Evolutionary conservation across 129 eudicot species (phyloP).

Genomic region (Centaurea solstitialis): DNA sequence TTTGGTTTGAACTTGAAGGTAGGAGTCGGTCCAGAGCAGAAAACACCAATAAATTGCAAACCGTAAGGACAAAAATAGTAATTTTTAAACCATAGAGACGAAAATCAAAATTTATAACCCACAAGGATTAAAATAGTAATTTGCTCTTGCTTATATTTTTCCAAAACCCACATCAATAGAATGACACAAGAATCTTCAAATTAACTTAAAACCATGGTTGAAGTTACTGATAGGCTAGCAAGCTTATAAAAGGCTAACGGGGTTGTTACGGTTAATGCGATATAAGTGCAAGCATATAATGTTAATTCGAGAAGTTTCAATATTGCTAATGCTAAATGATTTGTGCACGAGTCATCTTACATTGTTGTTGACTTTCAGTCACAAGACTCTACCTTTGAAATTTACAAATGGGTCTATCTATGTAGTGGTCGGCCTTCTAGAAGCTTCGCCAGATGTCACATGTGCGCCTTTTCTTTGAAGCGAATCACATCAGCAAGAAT

Average conservation of each 20-base stretch:
- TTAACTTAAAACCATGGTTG: not conserved
- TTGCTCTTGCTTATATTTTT: no score
- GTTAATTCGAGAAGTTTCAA: not conserved
- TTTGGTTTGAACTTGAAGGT: no score
- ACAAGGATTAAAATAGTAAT: no score
- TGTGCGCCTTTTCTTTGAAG: conserved; percentile 9
- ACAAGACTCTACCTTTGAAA: conserved; percentile 5
- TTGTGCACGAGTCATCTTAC: conserved; percentile 2
- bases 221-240: not conserved
- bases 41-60: no score
- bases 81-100: no score
- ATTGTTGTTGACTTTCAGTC: conserved; percentile 7
- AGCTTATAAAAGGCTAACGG: not conserved
- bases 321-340: not conserved
- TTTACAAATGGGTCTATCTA: not conserved
- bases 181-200: not conserved
- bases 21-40: no score
- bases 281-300: not conserved
- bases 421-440: no score
- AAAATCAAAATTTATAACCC: no score
- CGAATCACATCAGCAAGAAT: not conserved
- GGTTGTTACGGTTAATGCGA: not conserved
- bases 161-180: no score
- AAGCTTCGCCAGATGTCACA: not conserved
- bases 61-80: no score